Conservation (phyloP, 73 alveolate species). For the Effrenium voratum region DNA sequence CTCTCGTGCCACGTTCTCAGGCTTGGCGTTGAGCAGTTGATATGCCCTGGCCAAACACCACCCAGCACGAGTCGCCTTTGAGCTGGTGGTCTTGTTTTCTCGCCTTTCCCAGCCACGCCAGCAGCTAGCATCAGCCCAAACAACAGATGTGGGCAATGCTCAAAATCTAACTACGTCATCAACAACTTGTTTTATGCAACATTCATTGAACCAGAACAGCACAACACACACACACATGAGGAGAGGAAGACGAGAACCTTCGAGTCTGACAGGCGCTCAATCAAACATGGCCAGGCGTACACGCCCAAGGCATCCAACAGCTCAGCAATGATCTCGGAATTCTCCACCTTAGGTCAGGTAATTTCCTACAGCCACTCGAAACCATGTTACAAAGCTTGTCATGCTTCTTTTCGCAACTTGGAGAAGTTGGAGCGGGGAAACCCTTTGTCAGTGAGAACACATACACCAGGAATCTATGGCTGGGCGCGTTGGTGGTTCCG, state of each 20-base stretch:
- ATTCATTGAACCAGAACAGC: no score
- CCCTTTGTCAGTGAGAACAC: background rate
- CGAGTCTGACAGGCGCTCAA: no score
- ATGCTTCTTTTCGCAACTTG: background rate
- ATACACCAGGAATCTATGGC: background rate
- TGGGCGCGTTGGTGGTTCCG: constrained; percentile 72
- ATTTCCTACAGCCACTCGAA: no score
- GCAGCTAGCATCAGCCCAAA: no score
- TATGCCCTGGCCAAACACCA: constrained; percentile 75
- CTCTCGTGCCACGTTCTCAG: constrained; percentile 93
- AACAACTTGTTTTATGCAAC: no score
- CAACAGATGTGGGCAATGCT: no score
- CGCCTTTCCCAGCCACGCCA: no score
- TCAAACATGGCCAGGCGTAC: background rate
- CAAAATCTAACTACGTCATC: no score
- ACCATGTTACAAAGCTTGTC: background rate
- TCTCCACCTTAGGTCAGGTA: constrained; percentile 49
- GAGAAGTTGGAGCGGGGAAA: background rate
- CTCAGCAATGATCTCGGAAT: constrained; percentile 90
- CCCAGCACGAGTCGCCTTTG: no score
- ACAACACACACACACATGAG: no score
- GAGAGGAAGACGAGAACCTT: no score
- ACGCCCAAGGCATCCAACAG: constrained; percentile 86
- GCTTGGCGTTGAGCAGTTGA: constrained; percentile 94
- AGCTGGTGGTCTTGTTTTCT: no score